Percentiles rank a stretch among this genome's conserved stretches.
phyloP scores from a whole-genome alignment of 129 eudicot species.

The Tagetes erecta region DNA sequence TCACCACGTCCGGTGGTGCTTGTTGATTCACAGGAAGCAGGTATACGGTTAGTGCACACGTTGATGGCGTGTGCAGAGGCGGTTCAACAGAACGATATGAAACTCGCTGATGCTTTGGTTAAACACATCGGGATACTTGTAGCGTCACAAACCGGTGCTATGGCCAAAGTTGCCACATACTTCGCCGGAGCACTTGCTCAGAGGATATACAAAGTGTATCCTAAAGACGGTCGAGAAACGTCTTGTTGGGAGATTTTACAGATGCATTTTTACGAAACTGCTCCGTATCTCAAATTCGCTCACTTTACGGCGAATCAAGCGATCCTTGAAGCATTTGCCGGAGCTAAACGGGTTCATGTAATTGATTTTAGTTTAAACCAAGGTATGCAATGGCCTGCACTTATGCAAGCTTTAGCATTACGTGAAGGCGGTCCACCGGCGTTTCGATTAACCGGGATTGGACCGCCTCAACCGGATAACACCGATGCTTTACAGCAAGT shows the following conservation, averaged over 20 bases:
- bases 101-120: constrained; percentile 58
- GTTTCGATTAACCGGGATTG: constrained; percentile 72
- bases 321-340: constrained; percentile 72
- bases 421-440: constrained; percentile 79
- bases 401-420: constrained; percentile 75
- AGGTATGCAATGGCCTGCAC: constrained; percentile 96
- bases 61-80: constrained; percentile 86
- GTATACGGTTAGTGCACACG: constrained; percentile 74
- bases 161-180: constrained; percentile 72
- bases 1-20: constrained; percentile 60
- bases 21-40: constrained; percentile 79
- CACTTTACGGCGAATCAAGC: constrained; percentile 93
- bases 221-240: constrained; percentile 44
- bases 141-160: constrained; percentile 66
- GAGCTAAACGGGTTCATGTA: constrained; percentile 59
- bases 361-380: constrained; percentile 77
- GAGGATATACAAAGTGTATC: constrained; percentile 61
- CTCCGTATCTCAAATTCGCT: constrained; percentile 82
- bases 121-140: constrained; percentile 55
- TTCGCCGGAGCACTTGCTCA: constrained; percentile 75
- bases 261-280: constrained; percentile 81
- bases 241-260: constrained; percentile 58
- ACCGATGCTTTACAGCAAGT: constrained; percentile 72
- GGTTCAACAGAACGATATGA: constrained; percentile 52
- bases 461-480: constrained; percentile 84